Evolutionary conservation across 2,329 filamentous ascomycete species (phyloP).

Genomic region (Sclerotinia spermophila): DNA sequence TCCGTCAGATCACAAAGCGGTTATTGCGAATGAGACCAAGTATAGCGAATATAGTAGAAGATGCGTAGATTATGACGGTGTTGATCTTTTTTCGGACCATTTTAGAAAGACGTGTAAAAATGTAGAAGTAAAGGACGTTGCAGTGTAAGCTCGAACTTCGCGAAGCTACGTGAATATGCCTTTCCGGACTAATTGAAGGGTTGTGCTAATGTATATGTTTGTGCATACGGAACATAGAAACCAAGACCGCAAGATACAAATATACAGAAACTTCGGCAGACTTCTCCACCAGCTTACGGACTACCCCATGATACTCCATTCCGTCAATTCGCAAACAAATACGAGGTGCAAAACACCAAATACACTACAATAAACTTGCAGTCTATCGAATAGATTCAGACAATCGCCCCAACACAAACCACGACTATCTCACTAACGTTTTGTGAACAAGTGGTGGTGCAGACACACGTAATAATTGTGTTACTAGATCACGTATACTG

Average conservation of each 20-base stretch:
- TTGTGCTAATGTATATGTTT: not conserved
- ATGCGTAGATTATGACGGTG: not conserved
- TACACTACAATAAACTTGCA: not conserved
- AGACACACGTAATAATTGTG: not conserved
- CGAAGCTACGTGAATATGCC: too few relatives aligned
- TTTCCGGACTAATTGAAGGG: not conserved
- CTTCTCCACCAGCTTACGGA: not conserved
- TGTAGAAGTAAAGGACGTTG: not conserved
- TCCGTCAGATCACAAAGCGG: not conserved
- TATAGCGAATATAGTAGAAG: not conserved
- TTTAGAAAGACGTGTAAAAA: not conserved
- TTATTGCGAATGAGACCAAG: not conserved
- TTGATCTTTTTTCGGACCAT: too few relatives aligned
- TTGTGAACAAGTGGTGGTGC: not conserved
- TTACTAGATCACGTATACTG: not conserved
- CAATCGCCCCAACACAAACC: not conserved
- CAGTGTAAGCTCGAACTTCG: not conserved
- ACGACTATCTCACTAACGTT: not conserved
- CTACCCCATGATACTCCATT: not conserved
- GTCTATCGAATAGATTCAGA: not conserved
- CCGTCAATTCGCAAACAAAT: not conserved
- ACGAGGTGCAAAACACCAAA: not conserved
- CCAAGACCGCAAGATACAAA: not conserved
- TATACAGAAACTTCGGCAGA: not conserved
- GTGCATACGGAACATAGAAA: not conserved